These are phyloP conservation scores for Termitomyces sp. DNA, from an alignment of 768 basidiomycete genomes.

Conservation along the genomic window DNA sequence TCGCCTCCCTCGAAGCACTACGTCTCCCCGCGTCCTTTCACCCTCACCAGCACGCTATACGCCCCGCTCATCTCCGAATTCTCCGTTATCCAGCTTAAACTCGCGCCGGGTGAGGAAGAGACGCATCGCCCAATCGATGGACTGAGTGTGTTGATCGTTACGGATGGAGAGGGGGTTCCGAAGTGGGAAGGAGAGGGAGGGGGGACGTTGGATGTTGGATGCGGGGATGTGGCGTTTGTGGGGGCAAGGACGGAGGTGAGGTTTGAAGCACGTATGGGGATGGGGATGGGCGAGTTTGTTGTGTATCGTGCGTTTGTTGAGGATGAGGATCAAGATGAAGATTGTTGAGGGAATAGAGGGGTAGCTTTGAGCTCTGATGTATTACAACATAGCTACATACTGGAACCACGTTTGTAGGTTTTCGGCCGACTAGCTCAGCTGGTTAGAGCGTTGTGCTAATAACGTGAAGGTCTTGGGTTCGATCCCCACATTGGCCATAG, in stretches of 20 bases:
- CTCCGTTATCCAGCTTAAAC: slow-evolving; percentile 66
- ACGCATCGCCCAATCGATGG: slow-evolving; percentile 66
- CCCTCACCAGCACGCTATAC: slow-evolving; percentile 53
- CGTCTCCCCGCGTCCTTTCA: slow-evolving; percentile 57
- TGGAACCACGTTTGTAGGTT: no score
- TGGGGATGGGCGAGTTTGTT: slow-evolving; percentile 39
- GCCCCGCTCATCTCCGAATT: slow-evolving; percentile 95
- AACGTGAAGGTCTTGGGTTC: slow-evolving; percentile 83
- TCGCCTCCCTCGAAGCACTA: slow-evolving; percentile 66
- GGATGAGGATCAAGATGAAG: no score
- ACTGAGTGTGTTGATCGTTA: slow-evolving; percentile 82
- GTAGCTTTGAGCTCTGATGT: no score
- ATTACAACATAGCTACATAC: no score
- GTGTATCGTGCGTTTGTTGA: slow-evolving; percentile 75
- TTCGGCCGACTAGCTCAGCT: slow-evolving; percentile 88
- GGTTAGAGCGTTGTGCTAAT: slow-evolving; percentile 94
- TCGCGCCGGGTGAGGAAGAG: slow-evolving; percentile 45
- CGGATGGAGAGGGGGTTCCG: slow-evolving; percentile 59
- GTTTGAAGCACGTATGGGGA: no score
- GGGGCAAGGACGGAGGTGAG: slow-evolving; percentile 47
- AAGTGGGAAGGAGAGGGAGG: slow-evolving; percentile 42
- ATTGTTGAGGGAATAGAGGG: no score
- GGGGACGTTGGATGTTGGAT: slow-evolving; percentile 35
- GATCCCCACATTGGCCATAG: slow-evolving; percentile 75
- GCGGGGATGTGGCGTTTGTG: no score